Percentiles rank a stretch among this genome's conserved stretches.
Evolutionary conservation across 202 grass and related monocot species (phyloP).

Genomic region (Hordeum pubiflorum): DNA sequence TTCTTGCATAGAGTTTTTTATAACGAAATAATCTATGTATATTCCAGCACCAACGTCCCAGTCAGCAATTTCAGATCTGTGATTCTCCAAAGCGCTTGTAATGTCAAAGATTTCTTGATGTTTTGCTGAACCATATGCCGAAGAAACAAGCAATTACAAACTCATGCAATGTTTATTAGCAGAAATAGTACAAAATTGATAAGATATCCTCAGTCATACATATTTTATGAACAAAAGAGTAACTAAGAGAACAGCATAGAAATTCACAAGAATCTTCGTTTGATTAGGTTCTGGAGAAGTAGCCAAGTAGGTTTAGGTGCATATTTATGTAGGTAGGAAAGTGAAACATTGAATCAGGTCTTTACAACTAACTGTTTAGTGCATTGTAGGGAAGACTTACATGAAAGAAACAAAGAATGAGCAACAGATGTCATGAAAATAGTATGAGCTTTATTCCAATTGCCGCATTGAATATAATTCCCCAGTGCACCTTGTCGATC

Average conservation of each 20-base stretch:
- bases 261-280: background rate
- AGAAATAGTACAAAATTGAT: background rate
- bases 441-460: constrained; percentile 79
- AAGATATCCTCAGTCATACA: background rate
- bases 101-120: constrained; percentile 81
- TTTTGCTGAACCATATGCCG: constrained; percentile 41
- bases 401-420: constrained; percentile 83
- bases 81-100: constrained; percentile 61
- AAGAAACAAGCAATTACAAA: constrained; percentile 5
- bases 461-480: constrained; percentile 74
- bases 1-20: constrained; percentile 66
- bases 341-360: background rate
- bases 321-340: background rate
- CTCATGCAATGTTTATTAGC: background rate
- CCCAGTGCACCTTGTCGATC: constrained; percentile 48
- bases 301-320: background rate
- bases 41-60: constrained; percentile 88
- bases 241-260: background rate
- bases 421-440: constrained; percentile 84
- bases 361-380: background rate
- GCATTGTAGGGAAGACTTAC: constrained; percentile 40
- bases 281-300: background rate
- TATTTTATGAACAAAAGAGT: background rate
- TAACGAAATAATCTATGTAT: constrained; percentile 70
- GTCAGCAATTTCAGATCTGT: constrained; percentile 86